Conservation (phyloP, 257 asterid genomes). For the Ocimum tenuiflorum region DNA sequence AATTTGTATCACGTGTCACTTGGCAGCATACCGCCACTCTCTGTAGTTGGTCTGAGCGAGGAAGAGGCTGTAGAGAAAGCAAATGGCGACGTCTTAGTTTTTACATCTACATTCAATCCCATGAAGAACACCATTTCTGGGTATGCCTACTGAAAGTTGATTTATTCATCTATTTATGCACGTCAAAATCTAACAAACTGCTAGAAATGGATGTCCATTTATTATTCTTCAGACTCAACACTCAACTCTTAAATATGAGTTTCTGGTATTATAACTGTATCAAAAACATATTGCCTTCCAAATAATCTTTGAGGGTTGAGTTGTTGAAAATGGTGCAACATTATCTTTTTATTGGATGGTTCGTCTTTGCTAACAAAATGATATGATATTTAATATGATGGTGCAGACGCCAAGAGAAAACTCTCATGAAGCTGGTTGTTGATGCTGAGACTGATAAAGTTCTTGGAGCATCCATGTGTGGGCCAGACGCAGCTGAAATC, state of each 20-base stretch:
- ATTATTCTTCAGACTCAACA: neutral
- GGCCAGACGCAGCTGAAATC: conserved; percentile 96
- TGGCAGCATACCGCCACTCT: conserved; percentile 92
- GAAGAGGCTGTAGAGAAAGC: conserved; percentile 77
- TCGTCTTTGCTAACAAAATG: neutral
- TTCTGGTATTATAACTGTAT: too few species aligned
- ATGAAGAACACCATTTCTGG: conserved; percentile 98
- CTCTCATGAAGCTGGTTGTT: conserved; percentile 85
- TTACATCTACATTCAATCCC: conserved; percentile 86
- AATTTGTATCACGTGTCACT: conserved; percentile 13
- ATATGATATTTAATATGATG: neutral
- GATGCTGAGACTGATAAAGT: conserved; percentile 87
- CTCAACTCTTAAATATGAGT: too few species aligned
- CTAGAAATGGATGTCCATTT: neutral
- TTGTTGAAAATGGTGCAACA: neutral
- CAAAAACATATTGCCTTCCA: too few species aligned
- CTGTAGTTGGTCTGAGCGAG: conserved; percentile 87
- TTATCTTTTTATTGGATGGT: neutral
- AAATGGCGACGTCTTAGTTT: conserved; percentile 66
- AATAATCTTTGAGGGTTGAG: too few species aligned
- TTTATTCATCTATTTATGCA: neutral
- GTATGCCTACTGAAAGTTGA: conserved; percentile 29
- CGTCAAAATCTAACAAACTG: neutral
- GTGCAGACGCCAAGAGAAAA: conserved; percentile 80
- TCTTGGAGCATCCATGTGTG: conserved; percentile 97